These are phyloP conservation scores for Neoboletus magnificus DNA, from an alignment of 768 basidiomycete species.

Conservation along the genomic window DNA sequence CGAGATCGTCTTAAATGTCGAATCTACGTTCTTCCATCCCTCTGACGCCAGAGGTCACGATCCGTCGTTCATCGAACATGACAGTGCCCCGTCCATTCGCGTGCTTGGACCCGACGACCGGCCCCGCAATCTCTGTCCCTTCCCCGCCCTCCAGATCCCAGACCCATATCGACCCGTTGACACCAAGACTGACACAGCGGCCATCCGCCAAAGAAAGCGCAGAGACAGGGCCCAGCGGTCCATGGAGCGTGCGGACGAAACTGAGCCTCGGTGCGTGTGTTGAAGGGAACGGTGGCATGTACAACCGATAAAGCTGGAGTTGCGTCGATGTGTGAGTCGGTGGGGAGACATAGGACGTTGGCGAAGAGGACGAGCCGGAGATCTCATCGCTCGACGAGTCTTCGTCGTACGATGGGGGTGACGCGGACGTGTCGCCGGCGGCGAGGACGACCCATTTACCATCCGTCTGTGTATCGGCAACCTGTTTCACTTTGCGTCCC, in stretches of 20 bases:
- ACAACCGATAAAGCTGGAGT: slow-evolving; percentile 73
- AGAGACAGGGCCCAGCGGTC: slow-evolving; percentile 63
- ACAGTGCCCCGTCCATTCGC: slow-evolving; percentile 40
- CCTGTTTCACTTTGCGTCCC: slow-evolving; percentile 65
- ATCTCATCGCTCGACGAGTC: slow-evolving; percentile 18
- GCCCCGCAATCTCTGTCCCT: slow-evolving; percentile 34
- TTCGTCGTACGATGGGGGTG: slow-evolving; percentile 8
- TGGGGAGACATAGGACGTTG: slow-evolving; percentile 30
- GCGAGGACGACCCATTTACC: slow-evolving; percentile 84
- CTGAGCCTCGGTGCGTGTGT: slow-evolving; percentile 59
- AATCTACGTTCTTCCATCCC: slow-evolving; percentile 35
- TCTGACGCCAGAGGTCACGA: slow-evolving; percentile 45
- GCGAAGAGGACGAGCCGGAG: slow-evolving; percentile 25
- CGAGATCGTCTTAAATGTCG: slow-evolving; percentile 25
- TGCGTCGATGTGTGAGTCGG: slow-evolving; percentile 47
- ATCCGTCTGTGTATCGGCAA: slow-evolving; percentile 77
- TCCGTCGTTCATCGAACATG: slow-evolving; percentile 72
- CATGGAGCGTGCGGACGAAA: slow-evolving; percentile 69
- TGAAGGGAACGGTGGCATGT: slow-evolving; percentile 51
- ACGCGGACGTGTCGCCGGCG: slow-evolving; percentile 43
- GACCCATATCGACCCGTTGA: slow-evolving; percentile 75
- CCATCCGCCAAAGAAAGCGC: slow-evolving; percentile 77
- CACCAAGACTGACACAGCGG: slow-evolving; percentile 72
- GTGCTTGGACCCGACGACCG: slow-evolving; percentile 34
- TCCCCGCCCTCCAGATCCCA: slow-evolving; percentile 74